Conservation (phyloP, 495 filamentous ascomycete genomes). For the Acidiella bohemica region DNA sequence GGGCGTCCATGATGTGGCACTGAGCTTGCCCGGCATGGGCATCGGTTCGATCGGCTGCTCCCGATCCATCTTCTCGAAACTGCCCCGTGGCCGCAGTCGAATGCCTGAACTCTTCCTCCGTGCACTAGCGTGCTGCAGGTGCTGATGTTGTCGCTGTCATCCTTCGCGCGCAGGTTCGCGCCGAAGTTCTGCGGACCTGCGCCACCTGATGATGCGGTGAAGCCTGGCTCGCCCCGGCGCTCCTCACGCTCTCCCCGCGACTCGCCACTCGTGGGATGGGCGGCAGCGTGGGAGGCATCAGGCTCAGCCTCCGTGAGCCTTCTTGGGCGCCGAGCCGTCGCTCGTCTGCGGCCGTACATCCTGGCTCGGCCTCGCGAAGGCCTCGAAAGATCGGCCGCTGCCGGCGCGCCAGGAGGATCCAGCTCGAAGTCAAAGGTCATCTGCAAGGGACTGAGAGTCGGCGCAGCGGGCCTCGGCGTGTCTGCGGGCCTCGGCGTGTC, state of each 20-base stretch:
- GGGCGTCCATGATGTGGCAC: neutral
- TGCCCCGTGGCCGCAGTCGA: neutral
- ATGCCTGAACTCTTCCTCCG: slow-evolving; percentile 4
- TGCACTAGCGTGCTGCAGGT: slow-evolving; percentile 1
- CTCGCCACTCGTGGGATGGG: slow-evolving; percentile 15
- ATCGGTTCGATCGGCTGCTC: slow-evolving; percentile 6
- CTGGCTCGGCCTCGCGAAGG: neutral
- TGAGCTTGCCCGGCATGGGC: neutral
- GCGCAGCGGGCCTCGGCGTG: too few relatives aligned
- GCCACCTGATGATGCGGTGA: neutral
- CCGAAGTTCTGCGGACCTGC: too few relatives aligned
- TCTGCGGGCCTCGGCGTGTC: too few relatives aligned
- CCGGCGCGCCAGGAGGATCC: neutral
- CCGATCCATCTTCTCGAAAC: too few relatives aligned
- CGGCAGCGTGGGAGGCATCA: slow-evolving; percentile 14
- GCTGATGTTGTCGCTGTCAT: slow-evolving; percentile 10
- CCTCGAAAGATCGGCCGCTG: neutral
- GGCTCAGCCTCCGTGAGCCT: neutral
- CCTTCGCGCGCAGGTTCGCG: neutral
- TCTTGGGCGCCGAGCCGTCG: slow-evolving; percentile 7
- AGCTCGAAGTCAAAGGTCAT: slow-evolving; percentile 19
- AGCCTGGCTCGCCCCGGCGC: neutral
- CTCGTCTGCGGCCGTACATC: slow-evolving; percentile 9
- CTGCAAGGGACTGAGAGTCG: slow-evolving; percentile 15
- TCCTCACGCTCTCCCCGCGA: neutral